Evolutionary conservation across 768 basidiomycete species (phyloP), one percentile per base, ranked within the genome.

Genomic region (Leccinum subtestaceum): DNA sequence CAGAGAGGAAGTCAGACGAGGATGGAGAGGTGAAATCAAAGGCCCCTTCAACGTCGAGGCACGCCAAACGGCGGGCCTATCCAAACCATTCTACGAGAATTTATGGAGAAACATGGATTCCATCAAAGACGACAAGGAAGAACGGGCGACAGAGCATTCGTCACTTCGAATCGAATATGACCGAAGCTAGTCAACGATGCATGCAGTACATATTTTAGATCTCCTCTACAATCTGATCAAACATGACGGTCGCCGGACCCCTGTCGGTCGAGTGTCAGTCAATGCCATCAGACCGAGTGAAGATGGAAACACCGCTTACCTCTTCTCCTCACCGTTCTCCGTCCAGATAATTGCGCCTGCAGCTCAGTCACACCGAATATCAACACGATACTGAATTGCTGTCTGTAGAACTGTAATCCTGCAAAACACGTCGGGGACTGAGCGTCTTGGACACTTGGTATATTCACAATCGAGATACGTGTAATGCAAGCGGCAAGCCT

Each of bases 291-390:
- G 25, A 25, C 25, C 25, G 5, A 25, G 25, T 25, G 25, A 25
- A 25, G 25, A 5, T 25, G 25, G 25, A 25, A 25, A 25, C 25
- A 25, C 25, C 25, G 25, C 63, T 32, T 36, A 68, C 71, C 65
- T 67, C 58, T 34, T 59, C 51, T 74, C 71, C 31, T 60, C 32
- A 4, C 57, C 71, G 48, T 75, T 61, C 53, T 81, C 79, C 48
- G 60, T 68, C 81, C 81, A 82, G 9, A 70, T 65, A 17, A 81
- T 72, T 46, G 77, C 0, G 80, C 80, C 55, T 79, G 75, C n/a
- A 81, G 53, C 52, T 82, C 81, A 0, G 80, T 79, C 43, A 75
- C 46, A 0, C 81, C 81, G 43, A 80, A 77, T 51, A 70, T 72
- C 53, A 82, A 60, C 36, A 80, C 70, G 29, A 82, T 67, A 13